phyloP scores from a whole-genome alignment of 1,139 yeast genomes.

The Pichia sp. region DNA sequence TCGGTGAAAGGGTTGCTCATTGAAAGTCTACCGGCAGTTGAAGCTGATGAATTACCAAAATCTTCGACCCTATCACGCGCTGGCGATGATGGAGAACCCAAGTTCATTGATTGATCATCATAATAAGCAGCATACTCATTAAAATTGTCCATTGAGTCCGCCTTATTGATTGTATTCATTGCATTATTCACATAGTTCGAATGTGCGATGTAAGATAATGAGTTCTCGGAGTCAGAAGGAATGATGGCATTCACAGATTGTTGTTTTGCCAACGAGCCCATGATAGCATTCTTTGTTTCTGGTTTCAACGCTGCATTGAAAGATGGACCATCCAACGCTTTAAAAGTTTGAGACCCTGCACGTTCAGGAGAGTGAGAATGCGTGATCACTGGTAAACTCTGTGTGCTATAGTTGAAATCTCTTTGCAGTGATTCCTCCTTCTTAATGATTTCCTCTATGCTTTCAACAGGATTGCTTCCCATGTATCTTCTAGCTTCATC shows the following conservation, averaged over 20 bases:
- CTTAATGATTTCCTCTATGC: conserved; percentile 11
- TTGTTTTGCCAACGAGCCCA: conserved; percentile 19
- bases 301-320: conserved; percentile 28
- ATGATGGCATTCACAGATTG: conserved; percentile 8
- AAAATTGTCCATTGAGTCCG: neutral
- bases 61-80: too few relatives aligned
- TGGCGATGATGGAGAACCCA: neutral
- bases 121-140: conserved; percentile 6
- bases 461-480: conserved; percentile 7
- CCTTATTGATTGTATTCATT: neutral
- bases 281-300: conserved; percentile 22
- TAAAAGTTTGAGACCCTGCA: conserved; percentile 15
- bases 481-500: too few relatives aligned
- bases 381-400: conserved; percentile 2
- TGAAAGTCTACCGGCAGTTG: neutral
- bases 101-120: too few relatives aligned
- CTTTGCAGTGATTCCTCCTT: conserved; percentile 11
- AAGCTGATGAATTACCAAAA: neutral
- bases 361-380: neutral
- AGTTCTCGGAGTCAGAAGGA: conserved; percentile 17
- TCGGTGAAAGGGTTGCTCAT: conserved; percentile 13
- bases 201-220: conserved; percentile 7
- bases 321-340: conserved; percentile 54
- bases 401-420: conserved; percentile 2
- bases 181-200: neutral